These are phyloP conservation scores for Casaregolazyma lundiana DNA, from an alignment of 1,139 yeast species.

Conservation along the genomic window DNA sequence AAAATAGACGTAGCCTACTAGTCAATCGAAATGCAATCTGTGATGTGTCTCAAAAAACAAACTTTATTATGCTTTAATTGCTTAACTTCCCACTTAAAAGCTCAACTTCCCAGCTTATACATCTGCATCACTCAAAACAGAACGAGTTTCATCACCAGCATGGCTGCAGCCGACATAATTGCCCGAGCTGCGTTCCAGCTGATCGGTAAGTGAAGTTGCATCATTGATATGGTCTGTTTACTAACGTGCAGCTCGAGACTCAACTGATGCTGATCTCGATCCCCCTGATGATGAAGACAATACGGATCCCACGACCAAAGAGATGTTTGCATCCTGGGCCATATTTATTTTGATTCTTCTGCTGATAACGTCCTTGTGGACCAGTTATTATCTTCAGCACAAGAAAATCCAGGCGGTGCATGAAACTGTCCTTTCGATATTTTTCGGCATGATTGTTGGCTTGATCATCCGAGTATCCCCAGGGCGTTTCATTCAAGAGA, in stretches of 20 bases:
- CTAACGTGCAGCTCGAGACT: constrained; percentile 25
- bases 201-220: neutral
- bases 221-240: too few species aligned
- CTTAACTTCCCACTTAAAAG: too few species aligned
- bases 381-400: constrained; percentile 88
- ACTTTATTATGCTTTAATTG: too few species aligned
- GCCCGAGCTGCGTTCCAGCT: constrained; percentile 1
- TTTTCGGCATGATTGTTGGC: constrained; percentile 96
- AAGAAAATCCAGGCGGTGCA: constrained; percentile 90
- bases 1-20: too few species aligned
- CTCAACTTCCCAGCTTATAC: neutral
- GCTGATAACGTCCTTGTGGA: constrained; percentile 87
- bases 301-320: constrained; percentile 91
- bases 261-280: constrained; percentile 38
- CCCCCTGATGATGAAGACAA: constrained; percentile 55
- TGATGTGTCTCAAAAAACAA: too few species aligned
- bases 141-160: neutral
- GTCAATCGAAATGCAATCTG: too few species aligned
- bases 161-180: neutral
- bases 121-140: too few species aligned
- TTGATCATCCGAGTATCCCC: constrained; percentile 83
- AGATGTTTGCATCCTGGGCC: constrained; percentile 96
- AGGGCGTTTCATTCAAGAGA: constrained; percentile 95
- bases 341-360: constrained; percentile 77
- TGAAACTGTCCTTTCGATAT: constrained; percentile 92